Percentiles rank a stretch among this genome's conserved stretches.
Evolutionary conservation across 805 yeast genomes (phyloP).

Genomic region (Candida ulmi): DNA sequence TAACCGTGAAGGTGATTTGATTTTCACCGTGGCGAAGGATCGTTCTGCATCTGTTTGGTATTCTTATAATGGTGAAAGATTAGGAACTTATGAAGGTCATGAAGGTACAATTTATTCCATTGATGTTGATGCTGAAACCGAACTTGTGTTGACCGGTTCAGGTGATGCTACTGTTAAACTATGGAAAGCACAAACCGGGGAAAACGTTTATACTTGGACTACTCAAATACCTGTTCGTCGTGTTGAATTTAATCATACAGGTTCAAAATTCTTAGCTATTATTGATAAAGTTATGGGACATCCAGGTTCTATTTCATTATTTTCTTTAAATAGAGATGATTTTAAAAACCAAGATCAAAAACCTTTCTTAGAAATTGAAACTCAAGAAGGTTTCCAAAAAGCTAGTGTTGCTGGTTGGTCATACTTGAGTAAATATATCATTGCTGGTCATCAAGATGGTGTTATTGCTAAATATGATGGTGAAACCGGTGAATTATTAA

Average conservation of each 20-base stretch:
- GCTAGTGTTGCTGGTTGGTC: slow-evolving; percentile 87
- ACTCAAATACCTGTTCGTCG: slow-evolving; percentile 84
- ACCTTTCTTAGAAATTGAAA: slow-evolving; percentile 56
- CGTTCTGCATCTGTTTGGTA: slow-evolving; percentile 87
- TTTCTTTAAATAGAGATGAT: slow-evolving; percentile 50
- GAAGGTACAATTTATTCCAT: slow-evolving; percentile 94
- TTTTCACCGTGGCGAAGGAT: slow-evolving; percentile 91
- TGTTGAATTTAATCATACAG: slow-evolving; percentile 79
- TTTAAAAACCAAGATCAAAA: slow-evolving; percentile 40
- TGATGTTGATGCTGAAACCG: slow-evolving; percentile 71
- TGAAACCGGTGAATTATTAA: slow-evolving; percentile 62
- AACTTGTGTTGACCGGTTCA: slow-evolving; percentile 76
- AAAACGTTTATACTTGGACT: slow-evolving; percentile 65
- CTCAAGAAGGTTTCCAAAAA: slow-evolving; percentile 54
- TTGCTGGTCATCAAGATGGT: slow-evolving; percentile 90
- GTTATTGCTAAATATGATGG: slow-evolving; percentile 74
- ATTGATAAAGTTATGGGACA: slow-evolving; percentile 92
- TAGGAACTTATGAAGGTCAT: slow-evolving; percentile 89
- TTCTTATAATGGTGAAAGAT: slow-evolving; percentile 91
- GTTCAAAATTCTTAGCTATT: slow-evolving; percentile 62
- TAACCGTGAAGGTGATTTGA: slow-evolving; percentile 91
- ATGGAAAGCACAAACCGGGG: slow-evolving; percentile 81
- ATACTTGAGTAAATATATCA: slow-evolving; percentile 62
- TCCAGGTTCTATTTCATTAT: slow-evolving; percentile 70
- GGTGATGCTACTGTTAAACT: slow-evolving; percentile 83